Percentiles rank a stretch among this genome's conserved stretches.
These are phyloP conservation scores for Leishmania braziliensis DNA, from an alignment of 208 protist genomes.

Conservation along the genomic window DNA sequence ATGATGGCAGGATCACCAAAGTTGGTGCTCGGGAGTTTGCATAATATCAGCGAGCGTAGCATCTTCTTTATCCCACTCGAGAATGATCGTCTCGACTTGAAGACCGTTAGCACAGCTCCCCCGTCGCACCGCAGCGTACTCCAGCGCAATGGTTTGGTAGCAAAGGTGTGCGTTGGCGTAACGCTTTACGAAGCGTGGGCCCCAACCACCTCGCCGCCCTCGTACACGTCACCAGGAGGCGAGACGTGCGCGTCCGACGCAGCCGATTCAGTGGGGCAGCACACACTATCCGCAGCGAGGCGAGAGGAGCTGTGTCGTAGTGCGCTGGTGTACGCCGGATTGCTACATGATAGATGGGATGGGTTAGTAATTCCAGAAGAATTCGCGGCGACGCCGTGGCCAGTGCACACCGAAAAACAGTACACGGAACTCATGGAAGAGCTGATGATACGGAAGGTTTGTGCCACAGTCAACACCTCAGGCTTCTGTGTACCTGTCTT, in stretches of 20 bases:
- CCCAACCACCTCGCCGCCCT: background rate
- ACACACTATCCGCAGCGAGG: conserved; percentile 18
- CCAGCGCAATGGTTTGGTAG: conserved; percentile 70
- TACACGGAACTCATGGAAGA: conserved; percentile 35
- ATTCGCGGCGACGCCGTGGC: conserved; percentile 40
- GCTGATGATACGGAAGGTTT: conserved; percentile 19
- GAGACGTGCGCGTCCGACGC: background rate
- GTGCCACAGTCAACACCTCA: conserved; percentile 38
- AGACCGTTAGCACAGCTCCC: conserved; percentile 58
- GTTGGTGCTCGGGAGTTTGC: conserved; percentile 29
- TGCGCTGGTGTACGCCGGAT: conserved; percentile 29
- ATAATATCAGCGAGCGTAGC: conserved; percentile 53
- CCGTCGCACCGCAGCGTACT: conserved; percentile 57
- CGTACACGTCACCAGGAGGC: background rate
- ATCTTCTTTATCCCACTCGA: conserved; percentile 54
- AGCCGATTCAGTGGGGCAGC: background rate
- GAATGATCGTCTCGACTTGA: conserved; percentile 48
- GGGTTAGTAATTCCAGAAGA: conserved; percentile 3
- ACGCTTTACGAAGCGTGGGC: background rate
- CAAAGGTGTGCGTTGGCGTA: conserved; percentile 49
- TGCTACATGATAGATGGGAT: conserved; percentile 17
- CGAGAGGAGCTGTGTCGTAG: conserved; percentile 44
- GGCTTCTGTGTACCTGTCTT: conserved; percentile 59
- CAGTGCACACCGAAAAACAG: conserved; percentile 38
- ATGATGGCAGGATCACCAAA: background rate